phyloP scores from a whole-genome alignment of 306 rosid genomes.

The Benincasa hispida region DNA sequence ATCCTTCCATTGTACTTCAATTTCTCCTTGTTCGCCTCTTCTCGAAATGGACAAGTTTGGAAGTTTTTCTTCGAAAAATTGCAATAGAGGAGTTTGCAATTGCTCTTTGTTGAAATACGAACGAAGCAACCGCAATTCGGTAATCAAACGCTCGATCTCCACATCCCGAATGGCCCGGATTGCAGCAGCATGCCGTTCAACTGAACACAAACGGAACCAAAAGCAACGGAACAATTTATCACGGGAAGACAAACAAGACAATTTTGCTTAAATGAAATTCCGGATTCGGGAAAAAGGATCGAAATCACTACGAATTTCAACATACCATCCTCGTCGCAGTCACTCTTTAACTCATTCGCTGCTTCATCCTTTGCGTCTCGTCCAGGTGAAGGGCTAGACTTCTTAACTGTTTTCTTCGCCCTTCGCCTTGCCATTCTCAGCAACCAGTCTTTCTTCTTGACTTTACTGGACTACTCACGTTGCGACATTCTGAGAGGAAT shows the following conservation, averaged over 20 bases:
- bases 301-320: neutral
- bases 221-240: neutral
- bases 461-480: neutral
- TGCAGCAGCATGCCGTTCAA: conserved; percentile 50
- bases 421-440: conserved; percentile 40
- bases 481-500: neutral
- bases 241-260: too few relatives aligned
- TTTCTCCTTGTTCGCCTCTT: conserved; percentile 20
- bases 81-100: conserved; percentile 31
- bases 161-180: conserved; percentile 74
- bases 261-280: neutral
- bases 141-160: conserved; percentile 49
- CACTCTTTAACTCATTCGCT: conserved; percentile 4
- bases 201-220: conserved; percentile 8
- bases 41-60: conserved; percentile 39
- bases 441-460: neutral
- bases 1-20: conserved; percentile 37
- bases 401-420: conserved; percentile 23
- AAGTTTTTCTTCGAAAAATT: conserved; percentile 36
- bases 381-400: conserved; percentile 11
- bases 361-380: neutral
- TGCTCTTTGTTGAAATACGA: conserved; percentile 48
- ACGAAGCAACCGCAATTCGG: conserved; percentile 52
- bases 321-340: conserved; percentile 35
- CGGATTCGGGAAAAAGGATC: neutral